These are phyloP conservation scores for Lotmaria passim DNA, from an alignment of 208 protist species.

Conservation along the genomic window DNA sequence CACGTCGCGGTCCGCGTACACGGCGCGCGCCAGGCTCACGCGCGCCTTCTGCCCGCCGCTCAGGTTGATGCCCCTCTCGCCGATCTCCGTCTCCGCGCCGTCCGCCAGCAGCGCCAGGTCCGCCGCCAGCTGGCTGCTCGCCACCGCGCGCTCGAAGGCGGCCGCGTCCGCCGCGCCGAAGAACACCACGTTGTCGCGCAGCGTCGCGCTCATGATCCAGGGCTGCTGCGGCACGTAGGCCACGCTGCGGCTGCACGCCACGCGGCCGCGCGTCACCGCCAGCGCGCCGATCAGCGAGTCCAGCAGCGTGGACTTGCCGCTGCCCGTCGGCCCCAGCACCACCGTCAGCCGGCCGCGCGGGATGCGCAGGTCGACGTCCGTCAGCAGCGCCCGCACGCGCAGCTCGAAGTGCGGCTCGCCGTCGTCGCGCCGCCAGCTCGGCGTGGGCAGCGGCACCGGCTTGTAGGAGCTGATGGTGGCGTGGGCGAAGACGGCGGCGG, in stretches of 20 bases:
- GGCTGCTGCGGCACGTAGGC: conserved; percentile 91
- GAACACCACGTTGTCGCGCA: conserved; percentile 94
- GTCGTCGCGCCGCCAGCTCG: conserved; percentile 11
- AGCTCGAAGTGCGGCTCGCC: conserved; percentile 38
- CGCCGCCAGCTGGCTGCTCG: conserved; percentile 62
- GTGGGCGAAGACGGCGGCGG: conserved; percentile 45
- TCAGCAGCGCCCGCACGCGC: conserved; percentile 39
- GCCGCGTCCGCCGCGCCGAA: conserved; percentile 59
- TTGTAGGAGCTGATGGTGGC: conserved; percentile 53
- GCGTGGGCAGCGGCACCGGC: conserved; percentile 49
- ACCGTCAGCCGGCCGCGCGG: conserved; percentile 54
- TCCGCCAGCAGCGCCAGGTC: conserved; percentile 85
- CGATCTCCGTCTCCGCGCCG: conserved; percentile 86
- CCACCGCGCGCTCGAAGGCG: conserved; percentile 55
- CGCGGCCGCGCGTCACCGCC: conserved; percentile 42
- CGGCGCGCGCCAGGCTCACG: too few species aligned
- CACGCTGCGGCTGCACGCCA: conserved; percentile 39
- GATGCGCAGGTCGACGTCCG: conserved; percentile 46
- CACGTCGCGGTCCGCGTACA: too few species aligned
- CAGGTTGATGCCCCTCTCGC: conserved; percentile 84
- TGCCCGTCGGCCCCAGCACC: conserved; percentile 51
- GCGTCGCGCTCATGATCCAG: conserved; percentile 91
- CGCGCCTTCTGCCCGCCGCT: too few species aligned
- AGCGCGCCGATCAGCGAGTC: conserved; percentile 48
- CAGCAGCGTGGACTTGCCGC: conserved; percentile 65